Conservation (phyloP, 805 yeast genomes). For the Zygoascus bituminiphila region DNA sequence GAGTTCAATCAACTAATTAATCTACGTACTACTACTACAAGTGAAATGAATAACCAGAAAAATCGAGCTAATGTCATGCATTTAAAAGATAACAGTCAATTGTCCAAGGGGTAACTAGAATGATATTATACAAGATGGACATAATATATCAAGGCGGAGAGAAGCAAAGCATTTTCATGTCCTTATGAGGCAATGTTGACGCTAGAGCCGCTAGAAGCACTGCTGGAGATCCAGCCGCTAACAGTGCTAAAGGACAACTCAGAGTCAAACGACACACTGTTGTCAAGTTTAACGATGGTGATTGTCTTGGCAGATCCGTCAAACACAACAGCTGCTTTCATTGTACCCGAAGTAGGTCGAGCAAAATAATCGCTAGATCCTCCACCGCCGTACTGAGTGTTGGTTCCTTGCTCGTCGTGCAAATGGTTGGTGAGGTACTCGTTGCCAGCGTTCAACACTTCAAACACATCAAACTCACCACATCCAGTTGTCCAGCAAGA, state of each 20-base stretch:
- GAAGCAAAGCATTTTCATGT: neutral
- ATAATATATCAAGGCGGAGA: neutral
- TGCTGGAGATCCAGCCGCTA: constrained; percentile 12
- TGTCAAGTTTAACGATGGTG: constrained; percentile 16
- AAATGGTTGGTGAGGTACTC: constrained; percentile 68
- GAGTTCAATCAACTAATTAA: no score
- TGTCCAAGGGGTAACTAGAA: neutral
- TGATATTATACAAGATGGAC: neutral
- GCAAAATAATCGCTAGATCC: constrained; percentile 79
- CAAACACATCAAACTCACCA: constrained; percentile 95
- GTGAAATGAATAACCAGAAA: no score
- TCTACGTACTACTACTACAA: no score
- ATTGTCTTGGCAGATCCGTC: constrained; percentile 25
- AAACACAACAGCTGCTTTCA: constrained; percentile 90
- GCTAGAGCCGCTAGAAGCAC: neutral
- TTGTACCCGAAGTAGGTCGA: constrained; percentile 70
- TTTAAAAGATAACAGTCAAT: neutral
- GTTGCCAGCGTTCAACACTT: constrained; percentile 72
- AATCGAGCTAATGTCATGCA: neutral
- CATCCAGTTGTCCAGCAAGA: constrained; percentile 97
- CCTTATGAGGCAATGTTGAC: neutral
- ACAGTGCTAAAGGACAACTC: constrained; percentile 9
- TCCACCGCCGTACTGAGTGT: constrained; percentile 51
- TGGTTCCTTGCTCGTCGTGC: constrained; percentile 75
- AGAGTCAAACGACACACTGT: constrained; percentile 10